Conservation (phyloP, 106 monocot species). For the Amphibolis antarctica region DNA sequence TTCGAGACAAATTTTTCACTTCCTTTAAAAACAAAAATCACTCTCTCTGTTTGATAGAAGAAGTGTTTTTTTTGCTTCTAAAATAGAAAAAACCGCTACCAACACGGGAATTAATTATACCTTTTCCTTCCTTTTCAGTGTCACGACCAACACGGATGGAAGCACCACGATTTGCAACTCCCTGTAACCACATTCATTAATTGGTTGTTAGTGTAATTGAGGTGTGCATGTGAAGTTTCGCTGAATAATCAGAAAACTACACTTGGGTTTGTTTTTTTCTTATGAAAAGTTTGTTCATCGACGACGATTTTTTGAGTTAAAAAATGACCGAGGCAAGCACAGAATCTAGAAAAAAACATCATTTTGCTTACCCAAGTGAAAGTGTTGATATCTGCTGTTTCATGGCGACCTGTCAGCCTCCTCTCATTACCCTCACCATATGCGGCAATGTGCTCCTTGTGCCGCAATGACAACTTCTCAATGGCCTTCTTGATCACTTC, state of each 20-base stretch:
- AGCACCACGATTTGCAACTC: conserved; percentile 31
- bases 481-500: conserved; percentile 22
- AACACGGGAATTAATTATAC: conserved; percentile 3
- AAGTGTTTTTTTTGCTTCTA: too few species aligned
- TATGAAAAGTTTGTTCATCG: background rate
- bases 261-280: background rate
- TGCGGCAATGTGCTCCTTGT: conserved; percentile 21
- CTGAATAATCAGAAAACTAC: too few species aligned
- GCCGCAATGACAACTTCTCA: conserved; percentile 14
- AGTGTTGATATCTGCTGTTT: conserved; percentile 16
- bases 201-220: too few species aligned
- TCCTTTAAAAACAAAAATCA: too few species aligned
- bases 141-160: conserved; percentile 31
- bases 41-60: too few species aligned
- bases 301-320: background rate
- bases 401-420: conserved; percentile 20
- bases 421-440: conserved; percentile 25
- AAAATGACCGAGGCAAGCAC: too few species aligned
- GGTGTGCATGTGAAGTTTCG: too few species aligned
- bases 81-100: too few species aligned
- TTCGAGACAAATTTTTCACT: too few species aligned
- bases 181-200: conserved; percentile 11
- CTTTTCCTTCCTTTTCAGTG: conserved; percentile 33
- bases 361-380: conserved; percentile 17
- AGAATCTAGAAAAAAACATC: background rate